Base-by-base conservation (phyloP, 2,329 filamentous ascomycete species). In the Talaromyces sp. region DNA sequence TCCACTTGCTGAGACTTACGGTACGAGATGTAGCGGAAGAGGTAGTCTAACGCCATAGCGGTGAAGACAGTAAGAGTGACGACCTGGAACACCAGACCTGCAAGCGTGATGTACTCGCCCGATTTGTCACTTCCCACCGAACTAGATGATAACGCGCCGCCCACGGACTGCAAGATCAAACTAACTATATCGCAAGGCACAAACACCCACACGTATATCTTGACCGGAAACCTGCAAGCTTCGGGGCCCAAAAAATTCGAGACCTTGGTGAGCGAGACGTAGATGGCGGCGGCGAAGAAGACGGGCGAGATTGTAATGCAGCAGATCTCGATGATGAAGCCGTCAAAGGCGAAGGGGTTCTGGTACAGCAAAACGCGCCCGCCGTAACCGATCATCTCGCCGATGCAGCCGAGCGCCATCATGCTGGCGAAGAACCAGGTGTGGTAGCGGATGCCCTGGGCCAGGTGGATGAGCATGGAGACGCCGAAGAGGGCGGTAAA, bases 271-370 rank as follows among this genome's bases (percentile, higher is more conserved):
- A 87, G 77, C 33, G 83, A 86, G 56, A 88, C 80, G 68, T 89
- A 89, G 66, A 89, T 84, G 59, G 83, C 84, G 0, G 85, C 85
- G 28, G 82, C 78, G 66, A 81, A 78, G 69, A 82, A 56, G 28
- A 56, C 40, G 21, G 53, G 53, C 31, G 53, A 21, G 11, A 46
- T 22, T 21, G 84, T 56, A 82, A 56, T 56, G 43, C 53, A 56
- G 33, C 53, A 28, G 41, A 56, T 86, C 67, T 89, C 83, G n/a
- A 87, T 78, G 68, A 88, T 78, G 67, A 89, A 89, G 9, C 79
- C 83, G 13, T 67, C 66, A 66, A 85, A 80, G 46, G 68, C 75
- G 66, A 85, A 88, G 0, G 84, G 83, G 63, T 88, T 82, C 45
- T 78, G 62, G 62, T 80, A 78, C 58, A 85, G 73, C 64, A 85